Evolutionary conservation across 345 rosid genomes (phyloP).

Genomic region (Isatis tinctoria): DNA sequence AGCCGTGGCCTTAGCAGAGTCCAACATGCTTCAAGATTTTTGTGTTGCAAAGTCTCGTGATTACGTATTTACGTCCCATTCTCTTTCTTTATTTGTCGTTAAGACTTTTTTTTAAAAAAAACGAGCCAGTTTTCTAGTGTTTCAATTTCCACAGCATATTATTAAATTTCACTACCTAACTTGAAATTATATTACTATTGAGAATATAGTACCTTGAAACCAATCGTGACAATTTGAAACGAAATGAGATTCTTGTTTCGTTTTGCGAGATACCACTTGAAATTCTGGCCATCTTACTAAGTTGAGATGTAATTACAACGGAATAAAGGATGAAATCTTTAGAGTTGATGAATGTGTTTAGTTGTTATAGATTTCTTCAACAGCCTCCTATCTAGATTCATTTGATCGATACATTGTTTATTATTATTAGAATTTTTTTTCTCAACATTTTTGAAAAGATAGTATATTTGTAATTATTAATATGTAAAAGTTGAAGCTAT

Average conservation of each 20-base stretch:
- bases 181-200: neutral
- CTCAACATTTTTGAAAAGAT: neutral
- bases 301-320: neutral
- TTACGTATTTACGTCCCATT: too few species aligned
- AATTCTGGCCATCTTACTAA: neutral
- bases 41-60: conserved; percentile 53
- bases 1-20: conserved; percentile 41
- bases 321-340: neutral
- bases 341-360: neutral
- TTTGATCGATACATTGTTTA: neutral
- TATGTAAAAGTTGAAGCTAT: too few species aligned
- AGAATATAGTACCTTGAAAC: neutral
- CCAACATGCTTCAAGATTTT: conserved; percentile 74
- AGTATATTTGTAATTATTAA: neutral
- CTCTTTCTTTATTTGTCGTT: too few species aligned
- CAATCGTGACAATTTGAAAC: neutral
- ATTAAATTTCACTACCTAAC: neutral
- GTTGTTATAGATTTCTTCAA: neutral
- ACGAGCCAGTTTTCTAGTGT: neutral
- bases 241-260: neutral
- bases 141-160: neutral
- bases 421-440: neutral
- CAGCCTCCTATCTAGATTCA: neutral
- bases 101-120: too few species aligned
- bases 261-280: neutral